These are phyloP conservation scores for rapeseed (Brassica napus) DNA, from an alignment of 345 rosid genomes.

Conservation along the genomic window Da-Ae NC_063448.1:4872501-4873000, in stretches of 20 bases:
- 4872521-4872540: background rate
- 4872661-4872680: background rate
- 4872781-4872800: background rate
- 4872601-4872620: background rate
- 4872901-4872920: too few species aligned
- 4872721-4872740: background rate
- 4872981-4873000: too few species aligned
- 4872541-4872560: background rate
- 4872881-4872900: too few species aligned
- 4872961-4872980: too few species aligned
- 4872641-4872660: background rate
- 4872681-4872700: background rate
- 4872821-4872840: background rate
- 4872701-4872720: background rate
- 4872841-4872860: background rate
- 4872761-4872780: background rate
- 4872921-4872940: too few species aligned
- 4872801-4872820: background rate
- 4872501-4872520: background rate
- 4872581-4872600: background rate
- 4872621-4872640: background rate
- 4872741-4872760: background rate
- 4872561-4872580: background rate
- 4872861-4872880: too few species aligned
- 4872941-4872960: too few species aligned